Evolutionary conservation across 345 rosid genomes (phyloP), one percentile per base, ranked within the genome.

Genomic region (Gossypium thurberi): DNA sequence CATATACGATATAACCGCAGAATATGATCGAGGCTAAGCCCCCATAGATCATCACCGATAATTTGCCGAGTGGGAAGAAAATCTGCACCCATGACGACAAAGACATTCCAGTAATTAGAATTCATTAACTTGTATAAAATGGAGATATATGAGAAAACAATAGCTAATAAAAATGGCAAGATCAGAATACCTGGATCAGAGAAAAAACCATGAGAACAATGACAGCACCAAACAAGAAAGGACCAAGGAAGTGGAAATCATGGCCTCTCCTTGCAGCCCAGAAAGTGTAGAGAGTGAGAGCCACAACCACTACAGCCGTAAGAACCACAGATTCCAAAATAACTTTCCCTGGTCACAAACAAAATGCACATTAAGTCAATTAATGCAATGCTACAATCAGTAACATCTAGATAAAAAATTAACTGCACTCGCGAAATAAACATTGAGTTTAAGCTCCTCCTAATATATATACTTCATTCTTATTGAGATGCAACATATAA

Each of bases 211-310:
- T 68, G 12, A 94, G 91, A 44, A 90, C 85, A 44, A 89, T 57
- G 69, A 92, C 0, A 2, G 94, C 93, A 62, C 97, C 97, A 75
- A 89, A 89, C 86, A 94, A 82, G 86, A 94, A 94, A 58, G 97
- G 98, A 2, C 97, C 97, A 12, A 94, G 92, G 84, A 94, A 94
- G 78, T 77, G 88, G 82, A 94, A 94, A 78, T 94, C 97, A n/a
- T 92, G 83, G 78, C 98, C 98, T 79, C 91, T 87, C 71, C 81
- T 83, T 10, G 90, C 97, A 12, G 97, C 98, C 98, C 98, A 94
- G 84, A 92, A 94, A 4, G 98, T 94, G 85, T 90, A 94, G 6
- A 89, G 76, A 17, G 97, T 92, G 43, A 94, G 97, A 21, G 89
- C 78, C 67, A 89, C 70, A 42, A 92, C 97, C 80, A 94, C 88